Base-by-base conservation (phyloP, 139 green algal species). In the Ulvella scutata region DNA sequence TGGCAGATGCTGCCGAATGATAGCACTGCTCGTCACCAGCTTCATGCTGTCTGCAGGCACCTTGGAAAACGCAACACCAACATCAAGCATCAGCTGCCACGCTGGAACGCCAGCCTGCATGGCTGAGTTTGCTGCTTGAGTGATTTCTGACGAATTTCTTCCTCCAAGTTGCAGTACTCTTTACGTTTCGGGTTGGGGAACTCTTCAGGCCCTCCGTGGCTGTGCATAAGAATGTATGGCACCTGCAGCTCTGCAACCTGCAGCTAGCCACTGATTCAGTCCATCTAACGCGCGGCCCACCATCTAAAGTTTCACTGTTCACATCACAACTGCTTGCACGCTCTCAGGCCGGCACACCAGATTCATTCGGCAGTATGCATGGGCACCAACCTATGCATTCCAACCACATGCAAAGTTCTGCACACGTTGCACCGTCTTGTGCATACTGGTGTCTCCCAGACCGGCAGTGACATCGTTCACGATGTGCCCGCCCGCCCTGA, bases 381-480 rank as follows among this genome's bases (percentile, higher is more conserved):
- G 13, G 13, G 60, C 60, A 20, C 60, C n/a, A 35, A 9, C 13
- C 23, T 13, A 72, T 72, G 13, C 17, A 26, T 26, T 59, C 40
- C 13, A 59, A 59, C 13, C 40, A 17, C 40, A 13, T 13, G 13
- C 10, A 67, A 7, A 29, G 13, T 67, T 34, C 6, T 67, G 2
- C 17, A 29, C 9, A n/a, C n/a, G n/a, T n/a, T n/a, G 26, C 31
- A 93, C 91, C 75, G 79, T 72, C 4, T 61, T 3, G 31, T 86
- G 73, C 92, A 97, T 97, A 61, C 39, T 3, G 0, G 80, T 61
- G 83, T 98, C 94, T 37, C 91, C 37, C 2, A 28, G 28, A 0
- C 95, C 95, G 2, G 85, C 92, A 1, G 88, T 93, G 37, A 99
- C 92, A 78, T 99, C 95, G 78, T 99, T 99, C 35, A 99, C 85